Base-by-base conservation (phyloP, 306 rosid genomes). In the Pterocarpus macrocarpus region DNA sequence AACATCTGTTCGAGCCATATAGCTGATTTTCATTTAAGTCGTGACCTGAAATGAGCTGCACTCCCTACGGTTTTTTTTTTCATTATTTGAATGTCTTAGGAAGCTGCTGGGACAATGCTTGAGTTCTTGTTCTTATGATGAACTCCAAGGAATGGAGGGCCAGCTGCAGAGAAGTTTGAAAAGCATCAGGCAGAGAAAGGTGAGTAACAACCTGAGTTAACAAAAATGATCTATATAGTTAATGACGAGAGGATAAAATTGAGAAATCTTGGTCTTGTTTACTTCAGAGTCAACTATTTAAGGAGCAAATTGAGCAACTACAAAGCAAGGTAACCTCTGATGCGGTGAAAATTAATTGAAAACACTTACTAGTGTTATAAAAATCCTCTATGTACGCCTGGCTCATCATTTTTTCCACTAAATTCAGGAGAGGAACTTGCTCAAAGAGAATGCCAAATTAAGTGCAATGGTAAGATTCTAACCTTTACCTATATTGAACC, bases 111-210 rank as follows among this genome's bases (percentile, higher is more conserved):
- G 94, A 66, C 71, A 80, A 55, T 85, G 57, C 35, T 62, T 86
- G 79, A 75, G 58, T 83, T 69, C 81, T 4, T 90, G 93, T 71
- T 83, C 93, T 34, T 15, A 45, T 36, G 82, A 86, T 53, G 97
- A 94, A 79, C 80, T 94, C n/a, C 64, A 74, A 10, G 81, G 41
- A 74, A 62, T 86, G 1, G 86, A 83, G 58, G 33, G 55, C 67
- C 92, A 89, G 82, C 75, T 94, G 49, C 82, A 64, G 50, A 69
- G 3, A 63, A 90, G 93, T 82, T 76, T 94, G 78, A 16, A 66
- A 30, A 59, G 28, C 16, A 66, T 94, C 17, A 76, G 85, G 79
- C 85, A 73, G 22, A 87, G 84, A 81, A 91, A 94, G 90, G 98
- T 93, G 79, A 52, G 15, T 33, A 15, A 41, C 50, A 63, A 50